A percentile compares a stretch with the other conserved stretches of the same genome.
phyloP scores from a whole-genome alignment of 164 flowering plant genomes.

The Vitis riparia region DNA sequence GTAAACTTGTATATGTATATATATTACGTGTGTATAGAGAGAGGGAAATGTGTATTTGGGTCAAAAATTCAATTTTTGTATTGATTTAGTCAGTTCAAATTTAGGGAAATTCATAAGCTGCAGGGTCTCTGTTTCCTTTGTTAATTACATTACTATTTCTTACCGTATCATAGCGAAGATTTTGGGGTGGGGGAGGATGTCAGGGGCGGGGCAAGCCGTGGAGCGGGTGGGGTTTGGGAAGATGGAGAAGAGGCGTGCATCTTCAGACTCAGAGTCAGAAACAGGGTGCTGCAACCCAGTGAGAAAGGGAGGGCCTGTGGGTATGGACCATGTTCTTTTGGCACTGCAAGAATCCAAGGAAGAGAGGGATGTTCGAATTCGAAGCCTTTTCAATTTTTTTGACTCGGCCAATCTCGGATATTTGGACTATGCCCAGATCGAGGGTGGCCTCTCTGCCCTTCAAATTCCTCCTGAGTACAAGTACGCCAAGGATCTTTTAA shows the following conservation, averaged over 20 bases:
- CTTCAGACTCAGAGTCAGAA: not conserved
- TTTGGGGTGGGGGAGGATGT: conserved; percentile 20
- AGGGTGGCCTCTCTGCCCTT: conserved; percentile 74
- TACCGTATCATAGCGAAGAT: too few relatives aligned
- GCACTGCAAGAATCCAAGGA: conserved; percentile 82
- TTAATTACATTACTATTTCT: too few relatives aligned
- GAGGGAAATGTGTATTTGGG: too few relatives aligned
- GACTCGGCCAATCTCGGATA: conserved; percentile 62
- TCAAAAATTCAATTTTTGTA: too few relatives aligned
- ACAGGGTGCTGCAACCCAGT: conserved; percentile 62
- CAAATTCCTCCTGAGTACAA: conserved; percentile 84
- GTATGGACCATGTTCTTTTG: conserved; percentile 83
- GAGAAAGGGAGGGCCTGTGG: conserved; percentile 58
- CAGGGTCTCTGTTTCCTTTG: too few relatives aligned
- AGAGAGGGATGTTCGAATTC: conserved; percentile 78
- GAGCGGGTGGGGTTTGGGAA: conserved; percentile 32
- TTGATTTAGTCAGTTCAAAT: too few relatives aligned
- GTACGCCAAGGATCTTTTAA: conserved; percentile 82
- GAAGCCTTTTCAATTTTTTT: conserved; percentile 73
- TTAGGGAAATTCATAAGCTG: too few relatives aligned
- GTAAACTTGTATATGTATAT: too few relatives aligned
- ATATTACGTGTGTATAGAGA: too few relatives aligned
- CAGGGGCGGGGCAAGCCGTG: conserved; percentile 39
- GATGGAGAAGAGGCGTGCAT: conserved; percentile 2
- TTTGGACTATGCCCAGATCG: conserved; percentile 75